These are phyloP conservation scores for Skeletonema tropicum DNA, from an alignment of 108 stramenopile genomes.

Conservation along the genomic window DNA sequence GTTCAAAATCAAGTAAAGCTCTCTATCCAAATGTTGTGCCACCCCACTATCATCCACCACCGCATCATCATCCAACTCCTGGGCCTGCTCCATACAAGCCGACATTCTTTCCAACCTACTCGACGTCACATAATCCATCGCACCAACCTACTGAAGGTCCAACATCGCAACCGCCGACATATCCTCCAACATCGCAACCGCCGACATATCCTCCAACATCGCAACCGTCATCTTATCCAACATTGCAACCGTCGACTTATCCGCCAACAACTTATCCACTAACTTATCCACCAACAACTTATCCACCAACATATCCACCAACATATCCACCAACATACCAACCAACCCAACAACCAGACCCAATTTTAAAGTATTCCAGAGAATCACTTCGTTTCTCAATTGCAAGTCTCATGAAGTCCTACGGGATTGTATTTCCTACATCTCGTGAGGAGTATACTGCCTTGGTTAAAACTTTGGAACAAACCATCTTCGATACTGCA, in stretches of 20 bases:
- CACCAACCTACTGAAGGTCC: no score
- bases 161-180: no score
- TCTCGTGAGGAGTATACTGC: neutral
- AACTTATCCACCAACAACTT: no score
- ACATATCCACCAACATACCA: no score
- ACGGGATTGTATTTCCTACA: neutral
- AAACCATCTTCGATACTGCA: neutral
- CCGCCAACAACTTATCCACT: no score
- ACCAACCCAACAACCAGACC: neutral
- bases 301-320: no score
- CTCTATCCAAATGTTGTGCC: neutral
- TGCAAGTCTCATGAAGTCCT: neutral
- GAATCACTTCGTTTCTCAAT: neutral
- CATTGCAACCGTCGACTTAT: no score
- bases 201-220: no score
- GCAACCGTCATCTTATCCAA: no score
- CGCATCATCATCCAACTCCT: neutral
- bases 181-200: no score
- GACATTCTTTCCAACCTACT: neutral
- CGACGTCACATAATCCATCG: neutral
- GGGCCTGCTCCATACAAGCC: neutral
- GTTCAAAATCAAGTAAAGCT: neutral
- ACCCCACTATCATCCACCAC: neutral
- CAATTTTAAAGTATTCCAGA: no score
- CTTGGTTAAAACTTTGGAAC: neutral